Conservation (phyloP, 2,329 filamentous ascomycete species). For the Cladosporium austrohemisphaericum region DNA sequence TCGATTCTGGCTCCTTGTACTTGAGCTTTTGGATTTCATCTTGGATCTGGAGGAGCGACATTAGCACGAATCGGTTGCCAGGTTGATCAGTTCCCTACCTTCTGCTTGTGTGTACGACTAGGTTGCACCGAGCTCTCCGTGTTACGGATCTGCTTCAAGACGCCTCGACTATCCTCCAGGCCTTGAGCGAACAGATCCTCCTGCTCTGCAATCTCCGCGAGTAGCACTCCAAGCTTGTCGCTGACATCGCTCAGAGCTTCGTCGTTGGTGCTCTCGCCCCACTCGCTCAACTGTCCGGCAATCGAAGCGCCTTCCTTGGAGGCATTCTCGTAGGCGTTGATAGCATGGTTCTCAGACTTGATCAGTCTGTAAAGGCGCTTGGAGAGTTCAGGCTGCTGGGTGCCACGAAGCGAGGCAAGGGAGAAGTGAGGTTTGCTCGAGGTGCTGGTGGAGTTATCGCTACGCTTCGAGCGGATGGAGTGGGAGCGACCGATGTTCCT, state of each 20-base stretch:
- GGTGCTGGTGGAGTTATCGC: conserved; percentile 45
- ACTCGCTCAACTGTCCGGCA: conserved; percentile 88
- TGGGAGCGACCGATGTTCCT: conserved; percentile 55
- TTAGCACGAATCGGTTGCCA: too few relatives aligned
- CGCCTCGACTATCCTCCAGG: conserved; percentile 75
- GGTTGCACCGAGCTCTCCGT: conserved; percentile 95
- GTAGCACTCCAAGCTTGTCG: conserved; percentile 90
- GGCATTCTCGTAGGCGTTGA: conserved; percentile 78
- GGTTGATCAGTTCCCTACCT: conserved; percentile 45
- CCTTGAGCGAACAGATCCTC: conserved; percentile 84
- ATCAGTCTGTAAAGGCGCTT: conserved; percentile 87
- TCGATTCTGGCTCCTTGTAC: conserved; percentile 83
- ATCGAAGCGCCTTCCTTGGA: conserved; percentile 80
- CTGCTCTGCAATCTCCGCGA: conserved; percentile 90
- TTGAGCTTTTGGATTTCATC: conserved; percentile 92
- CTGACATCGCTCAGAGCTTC: conserved; percentile 84
- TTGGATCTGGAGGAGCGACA: conserved; percentile 60
- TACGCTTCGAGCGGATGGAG: conserved; percentile 66
- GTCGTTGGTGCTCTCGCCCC: conserved; percentile 89
- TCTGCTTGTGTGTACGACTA: conserved; percentile 77
- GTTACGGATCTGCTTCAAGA: conserved; percentile 90
- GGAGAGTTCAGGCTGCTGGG: conserved; percentile 80
- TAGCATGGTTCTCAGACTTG: conserved; percentile 89
- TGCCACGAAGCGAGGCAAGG: conserved; percentile 79
- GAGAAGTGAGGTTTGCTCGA: conserved; percentile 63